Evolutionary conservation across 768 basidiomycete genomes (phyloP).

Genomic region (Mycena leptocephala): DNA sequence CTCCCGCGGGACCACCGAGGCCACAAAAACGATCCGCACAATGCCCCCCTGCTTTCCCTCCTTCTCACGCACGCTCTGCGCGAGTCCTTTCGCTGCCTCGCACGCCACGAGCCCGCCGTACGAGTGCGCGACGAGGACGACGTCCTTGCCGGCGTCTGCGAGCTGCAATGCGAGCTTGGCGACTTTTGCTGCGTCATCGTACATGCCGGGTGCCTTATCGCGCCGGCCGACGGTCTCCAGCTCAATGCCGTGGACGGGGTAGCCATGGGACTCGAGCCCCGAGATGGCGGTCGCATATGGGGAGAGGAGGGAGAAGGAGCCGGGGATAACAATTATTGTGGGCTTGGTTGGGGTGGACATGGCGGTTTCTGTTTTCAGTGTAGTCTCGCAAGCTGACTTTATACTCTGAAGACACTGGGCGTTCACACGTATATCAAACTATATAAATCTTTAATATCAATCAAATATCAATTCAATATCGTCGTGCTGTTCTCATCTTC

Average conservation of each 20-base stretch:
- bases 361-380: too few species aligned
- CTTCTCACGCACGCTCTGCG: not conserved
- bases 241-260: not conserved
- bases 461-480: too few species aligned
- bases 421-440: too few species aligned
- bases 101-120: slow-evolving; percentile 7
- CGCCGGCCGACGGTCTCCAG: not conserved
- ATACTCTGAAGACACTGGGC: too few species aligned
- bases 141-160: not conserved
- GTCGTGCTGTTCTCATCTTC: too few species aligned
- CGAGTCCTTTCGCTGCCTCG: not conserved
- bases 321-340: not conserved
- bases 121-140: not conserved
- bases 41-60: not conserved
- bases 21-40: not conserved
- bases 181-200: not conserved
- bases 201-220: not conserved
- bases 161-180: not conserved
- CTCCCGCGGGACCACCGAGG: not conserved
- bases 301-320: not conserved
- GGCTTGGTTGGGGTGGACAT: not conserved
- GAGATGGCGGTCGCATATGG: not conserved
- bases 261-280: not conserved
- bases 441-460: too few species aligned
- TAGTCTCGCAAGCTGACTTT: too few species aligned